Evolutionary conservation across 805 yeast species (phyloP), one percentile per base, ranked within the genome.

Genomic region (Ogataea saltuana): DNA sequence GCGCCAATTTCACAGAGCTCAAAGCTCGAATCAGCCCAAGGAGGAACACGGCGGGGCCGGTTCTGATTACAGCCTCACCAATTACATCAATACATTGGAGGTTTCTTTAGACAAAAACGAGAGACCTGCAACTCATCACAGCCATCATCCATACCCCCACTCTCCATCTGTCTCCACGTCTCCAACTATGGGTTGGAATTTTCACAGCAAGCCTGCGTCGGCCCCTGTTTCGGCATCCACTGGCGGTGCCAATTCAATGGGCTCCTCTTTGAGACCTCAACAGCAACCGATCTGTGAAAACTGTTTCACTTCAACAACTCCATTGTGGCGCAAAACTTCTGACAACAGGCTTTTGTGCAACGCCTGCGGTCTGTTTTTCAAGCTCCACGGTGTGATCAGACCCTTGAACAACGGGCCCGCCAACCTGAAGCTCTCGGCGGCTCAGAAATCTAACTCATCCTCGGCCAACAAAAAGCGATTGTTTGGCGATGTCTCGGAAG

Each of bases 251-350:
- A 16, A 48, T 10, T 32, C 44, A 8, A 37, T 45, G 18, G 47
- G 43, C 7, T 41, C 48, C 12, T n/a, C 46, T 3, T 26, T 48
- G 6, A 43, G 31, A 18, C 38, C 39, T 15, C 9, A 42, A 6
- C 50, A 49, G 27, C 53, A 54, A 32, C 59, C 61, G 37, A 51
- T 90, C 21, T 90, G 97, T 63, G 87, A 84, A 55, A 90, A 90
- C 64, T 90, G 97, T 67, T 77, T 82, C 55, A 90, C 97, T 1
- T 83, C 89, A 30, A 88, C 95, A 4, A 90, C 97, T 2, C 97
- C 97, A 1, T 71, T 90, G 13, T 90, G 97, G 97, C 77, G 97
- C 59, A 76, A 96, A 51, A 64, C 69, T 8, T 95, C 88, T 53
- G 81, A 86, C 18, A 91, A 90, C 21, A 78, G 81, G 54, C 86